Base-by-base conservation (phyloP, 1,284 basidiomycete species). In the Leccinum pachyderme region DNA sequence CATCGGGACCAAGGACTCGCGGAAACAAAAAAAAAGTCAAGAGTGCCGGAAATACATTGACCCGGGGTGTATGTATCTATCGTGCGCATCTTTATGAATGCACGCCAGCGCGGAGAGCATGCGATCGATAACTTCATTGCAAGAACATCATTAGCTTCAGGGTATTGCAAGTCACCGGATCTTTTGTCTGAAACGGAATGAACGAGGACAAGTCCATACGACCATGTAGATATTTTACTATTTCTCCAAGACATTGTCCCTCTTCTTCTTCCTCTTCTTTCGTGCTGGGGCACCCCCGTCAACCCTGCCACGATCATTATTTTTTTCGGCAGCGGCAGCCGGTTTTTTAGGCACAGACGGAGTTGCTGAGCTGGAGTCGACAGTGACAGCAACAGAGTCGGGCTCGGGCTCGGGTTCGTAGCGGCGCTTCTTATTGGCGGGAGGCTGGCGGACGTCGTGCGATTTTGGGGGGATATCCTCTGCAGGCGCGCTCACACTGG, bases 241-340 rank as follows among this genome's bases (percentile, higher is more conserved):
- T 11, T 39, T 39, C 18, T 39, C 37, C 37, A 39, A 5, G 9
- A 22, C 37, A 22, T 18, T 18, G 9, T 22, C 9, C 37, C 37
- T 54, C 41, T 55, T 61, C 22, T 61, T 61, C 47, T 65, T 70
- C 61, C 57, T 68, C 51, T 59, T 64, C 24, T 69, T 68, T 8
- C 53, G 57, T 1, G 53, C 54, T 0, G 56, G 54, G 7, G 47
- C 60, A 9, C 51, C 25, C 3, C 50, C 49, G 1, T 28, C 8
- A 8, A 2, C 43, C 5, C 37, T 39, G 3, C 49, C 52, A 3
- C 29, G 8, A 9, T 3, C 43, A 8, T 41, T 45, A 18, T 24
- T 41, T 13, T 18, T 48, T 9, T 18, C 15, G 1, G 37, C 12
- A 3, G 33, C n/a, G 8, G 22, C 5, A 12, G 28, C 53, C 32